Base-by-base conservation (phyloP, 441 rosid species). In the Arabidopsis lyrata region DNA sequence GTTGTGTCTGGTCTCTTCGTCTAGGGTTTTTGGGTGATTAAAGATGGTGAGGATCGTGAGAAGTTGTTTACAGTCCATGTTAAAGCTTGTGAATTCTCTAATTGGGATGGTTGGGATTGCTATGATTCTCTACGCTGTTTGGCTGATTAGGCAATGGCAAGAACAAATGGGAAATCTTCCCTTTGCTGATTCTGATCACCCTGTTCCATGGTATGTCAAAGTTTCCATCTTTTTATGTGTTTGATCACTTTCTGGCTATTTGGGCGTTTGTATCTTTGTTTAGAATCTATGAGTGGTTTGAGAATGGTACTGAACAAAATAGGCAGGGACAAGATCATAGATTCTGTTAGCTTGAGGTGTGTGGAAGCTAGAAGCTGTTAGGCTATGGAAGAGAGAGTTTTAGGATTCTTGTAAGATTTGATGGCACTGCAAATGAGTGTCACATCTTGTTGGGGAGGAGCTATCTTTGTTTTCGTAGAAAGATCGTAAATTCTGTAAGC, bases 31-130 rank as follows among this genome's bases (percentile, higher is more conserved):
- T 13, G 59, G 72, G 61, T 27, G 11, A n/a, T 27, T 13, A 24
- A 52, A 55, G 74, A 88, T 90, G 97, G 90, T 53, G 79, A 78
- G 86, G 65, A 5, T 86, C 38, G 73, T 80, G 81, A 88, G 86
- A 82, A 88, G 88, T 63, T 94, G 92, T 83, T 35, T 86, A 22
- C 96, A 89, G 82, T 92, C 97, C 9, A 41, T 87, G 32, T 58
- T 92, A 77, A 95, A 95, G 86, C 76, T 90, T 72, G 79, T 86
- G 75, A 95, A 95, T 86, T 88, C 85, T 11, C 39, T 86, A 15
- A 64, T 86, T 6, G 99, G 98, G 29, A 90, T 95, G 96, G 88
- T 86, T 76, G 98, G 98, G 14, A 52, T 89, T 48, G 90, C 88
- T 36, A 82, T 85, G 94, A 71, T 92, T 14, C 49, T 92, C 55